Percentiles rank a stretch among this genome's conserved stretches.
phyloP scores from a whole-genome alignment of 2,329 filamentous ascomycete genomes.

The Triangularia setosa region DNA sequence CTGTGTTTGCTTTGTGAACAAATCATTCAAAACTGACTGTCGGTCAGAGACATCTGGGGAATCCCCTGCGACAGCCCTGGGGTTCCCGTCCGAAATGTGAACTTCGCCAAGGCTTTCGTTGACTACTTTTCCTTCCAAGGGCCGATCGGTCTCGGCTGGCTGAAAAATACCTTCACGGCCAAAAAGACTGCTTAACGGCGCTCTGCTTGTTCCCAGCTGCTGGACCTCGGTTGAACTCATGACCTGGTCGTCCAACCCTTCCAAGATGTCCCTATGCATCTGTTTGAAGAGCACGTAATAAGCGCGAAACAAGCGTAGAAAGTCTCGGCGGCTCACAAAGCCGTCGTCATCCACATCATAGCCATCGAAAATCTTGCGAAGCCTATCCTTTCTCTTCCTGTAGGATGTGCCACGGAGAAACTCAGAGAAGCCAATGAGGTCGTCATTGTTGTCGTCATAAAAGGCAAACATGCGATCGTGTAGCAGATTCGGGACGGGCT shows the following conservation, averaged over 20 bases:
- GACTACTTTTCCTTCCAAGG: slow-evolving; percentile 63
- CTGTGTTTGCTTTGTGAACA: slow-evolving; percentile 36
- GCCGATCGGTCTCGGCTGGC: slow-evolving; percentile 55
- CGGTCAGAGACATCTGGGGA: slow-evolving; percentile 57
- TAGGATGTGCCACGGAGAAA: slow-evolving; percentile 80
- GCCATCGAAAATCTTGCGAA: slow-evolving; percentile 74
- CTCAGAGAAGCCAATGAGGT: slow-evolving; percentile 86
- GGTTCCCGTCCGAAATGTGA: slow-evolving; percentile 56
- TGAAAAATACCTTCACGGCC: slow-evolving; percentile 69
- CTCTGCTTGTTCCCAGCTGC: slow-evolving; percentile 69
- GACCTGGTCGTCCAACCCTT: slow-evolving; percentile 72
- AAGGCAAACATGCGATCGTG: slow-evolving; percentile 97
- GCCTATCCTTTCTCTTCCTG: slow-evolving; percentile 62
- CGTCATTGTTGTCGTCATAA: slow-evolving; percentile 87
- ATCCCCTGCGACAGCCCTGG: slow-evolving; percentile 56
- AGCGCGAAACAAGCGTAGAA: slow-evolving; percentile 84
- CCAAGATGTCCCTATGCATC: slow-evolving; percentile 78
- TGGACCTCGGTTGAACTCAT: slow-evolving; percentile 71
- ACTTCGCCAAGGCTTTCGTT: slow-evolving; percentile 60
- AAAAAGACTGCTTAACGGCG: slow-evolving; percentile 71
- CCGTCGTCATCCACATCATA: slow-evolving; percentile 91
- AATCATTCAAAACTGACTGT: slow-evolving; percentile 55
- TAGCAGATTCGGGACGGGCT: slow-evolving; percentile 79
- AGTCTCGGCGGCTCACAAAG: slow-evolving; percentile 79
- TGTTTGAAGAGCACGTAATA: slow-evolving; percentile 90